Evolutionary conservation across 78 protist species (phyloP).

Genomic region (Bigelowiella natans): DNA sequence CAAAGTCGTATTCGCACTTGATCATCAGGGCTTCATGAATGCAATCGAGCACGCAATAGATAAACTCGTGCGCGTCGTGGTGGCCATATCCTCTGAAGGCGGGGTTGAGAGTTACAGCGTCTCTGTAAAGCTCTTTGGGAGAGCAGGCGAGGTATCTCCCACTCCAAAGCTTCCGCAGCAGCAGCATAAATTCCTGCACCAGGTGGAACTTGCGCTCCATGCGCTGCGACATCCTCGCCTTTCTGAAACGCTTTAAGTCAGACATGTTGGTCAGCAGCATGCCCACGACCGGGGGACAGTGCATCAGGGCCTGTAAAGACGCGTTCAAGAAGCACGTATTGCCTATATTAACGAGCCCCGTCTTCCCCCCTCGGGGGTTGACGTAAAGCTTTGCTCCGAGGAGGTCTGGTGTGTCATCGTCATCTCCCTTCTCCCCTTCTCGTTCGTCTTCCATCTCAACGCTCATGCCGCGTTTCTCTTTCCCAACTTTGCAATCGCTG

Average conservation of each 20-base stretch:
- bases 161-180: background rate
- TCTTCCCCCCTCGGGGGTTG: background rate
- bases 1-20: no score
- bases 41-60: no score
- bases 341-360: background rate
- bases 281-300: conserved; percentile 1
- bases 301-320: conserved; percentile 1
- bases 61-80: background rate
- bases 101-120: no score
- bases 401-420: no score
- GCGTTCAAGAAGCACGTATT: conserved; percentile 6
- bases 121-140: no score
- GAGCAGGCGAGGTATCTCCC: background rate
- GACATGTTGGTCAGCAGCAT: background rate
- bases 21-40: no score
- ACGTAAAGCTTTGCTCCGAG: background rate
- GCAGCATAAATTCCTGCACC: background rate
- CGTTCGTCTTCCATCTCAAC: no score
- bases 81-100: background rate
- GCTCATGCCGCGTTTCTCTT: no score
- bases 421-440: no score
- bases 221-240: no score
- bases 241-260: background rate
- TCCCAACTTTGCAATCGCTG: no score
- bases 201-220: background rate